Evolutionary conservation across 2,329 filamentous ascomycete species (phyloP), one percentile per base, ranked within the genome.

Genomic region (Fusarium austroafricanum): DNA sequence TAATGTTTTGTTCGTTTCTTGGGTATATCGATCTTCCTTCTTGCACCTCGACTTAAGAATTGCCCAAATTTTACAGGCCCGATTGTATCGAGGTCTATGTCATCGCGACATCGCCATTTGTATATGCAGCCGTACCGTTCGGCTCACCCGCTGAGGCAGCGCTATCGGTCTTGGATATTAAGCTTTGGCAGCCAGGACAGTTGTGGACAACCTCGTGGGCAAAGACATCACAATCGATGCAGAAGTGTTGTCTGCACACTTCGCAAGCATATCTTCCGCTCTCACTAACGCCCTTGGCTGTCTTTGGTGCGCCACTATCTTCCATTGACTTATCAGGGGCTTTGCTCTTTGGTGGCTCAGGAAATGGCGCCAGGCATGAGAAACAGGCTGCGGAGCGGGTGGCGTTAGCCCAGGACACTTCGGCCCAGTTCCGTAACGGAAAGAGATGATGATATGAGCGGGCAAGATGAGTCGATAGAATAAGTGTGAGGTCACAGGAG

Each of bases 151-250:
- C 54, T 40, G 50, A 46, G 35, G 65, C 54, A 14, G 61, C 62
- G 42, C 63, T 61, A 47, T 67, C 69, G 38, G 38, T 44, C 54
- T 60, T 61, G 35, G 45, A 59, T 11, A 37, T 75, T 57, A 83
- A 82, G 73, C 85, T 86, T 78, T 88, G 90, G 78, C 96, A 99
- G 0, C 95, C 95, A 0, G 96, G 94, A 75, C 96, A 99, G 79
- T 98, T 98, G 77, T 99, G 95, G 51, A 97, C 87, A 14, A 96
- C 89, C 80, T 97, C 94, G 77, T 99, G 96, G 23, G 93, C 92
- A 80, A 96, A 97, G 23, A 97, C 89, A 78, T 99, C 96, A 78
- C 96, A 99, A 78, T 99, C 96, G 69, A 99, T 96, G 83, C 96
- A 99, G 77, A 98, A 99, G 80, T 98, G 95, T 61, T 92, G 90